Percentiles rank a stretch among this genome's conserved stretches.
phyloP scores from a whole-genome alignment of 495 filamentous ascomycete genomes.

The Melanomma pulvis-pyrius region DNA sequence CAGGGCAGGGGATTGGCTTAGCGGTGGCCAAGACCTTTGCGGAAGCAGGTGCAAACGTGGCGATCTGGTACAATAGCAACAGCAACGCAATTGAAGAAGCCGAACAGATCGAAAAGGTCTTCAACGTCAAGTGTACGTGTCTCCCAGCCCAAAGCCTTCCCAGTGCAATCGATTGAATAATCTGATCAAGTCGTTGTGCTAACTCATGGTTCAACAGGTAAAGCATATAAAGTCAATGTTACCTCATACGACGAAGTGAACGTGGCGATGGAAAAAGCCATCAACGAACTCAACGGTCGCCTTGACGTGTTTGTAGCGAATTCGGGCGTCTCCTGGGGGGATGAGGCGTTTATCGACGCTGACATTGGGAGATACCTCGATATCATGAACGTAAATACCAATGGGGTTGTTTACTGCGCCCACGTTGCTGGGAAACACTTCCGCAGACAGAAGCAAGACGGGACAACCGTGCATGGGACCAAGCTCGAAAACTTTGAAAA shows the following conservation, averaged over 20 bases:
- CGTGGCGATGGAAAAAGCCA: constrained; percentile 43
- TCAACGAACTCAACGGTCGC: constrained; percentile 52
- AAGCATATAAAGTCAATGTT: constrained; percentile 31
- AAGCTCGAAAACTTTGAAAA: no score
- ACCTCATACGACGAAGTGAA: constrained; percentile 45
- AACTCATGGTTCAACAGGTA: constrained; percentile 25
- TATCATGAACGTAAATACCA: constrained; percentile 53
- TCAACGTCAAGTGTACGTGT: constrained; percentile 48
- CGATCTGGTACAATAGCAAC: constrained; percentile 45
- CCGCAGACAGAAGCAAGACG: constrained; percentile 42
- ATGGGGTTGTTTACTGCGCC: constrained; percentile 43
- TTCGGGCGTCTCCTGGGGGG: constrained; percentile 40
- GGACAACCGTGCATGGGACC: no score
- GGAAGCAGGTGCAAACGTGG: constrained; percentile 41
- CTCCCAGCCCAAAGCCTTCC: no score
- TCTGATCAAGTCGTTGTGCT: constrained; percentile 49
- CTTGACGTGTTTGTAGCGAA: constrained; percentile 57
- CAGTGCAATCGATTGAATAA: no score
- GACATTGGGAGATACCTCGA: constrained; percentile 44
- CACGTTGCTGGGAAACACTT: constrained; percentile 46
- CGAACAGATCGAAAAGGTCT: constrained; percentile 40
- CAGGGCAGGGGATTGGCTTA: constrained; percentile 42
- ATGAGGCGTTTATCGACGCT: background rate
- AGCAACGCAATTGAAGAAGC: constrained; percentile 43
- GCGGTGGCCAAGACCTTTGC: constrained; percentile 42